Base-by-base conservation (phyloP, 345 rosid genomes). In the Orychophragmus violaceus region DNA sequence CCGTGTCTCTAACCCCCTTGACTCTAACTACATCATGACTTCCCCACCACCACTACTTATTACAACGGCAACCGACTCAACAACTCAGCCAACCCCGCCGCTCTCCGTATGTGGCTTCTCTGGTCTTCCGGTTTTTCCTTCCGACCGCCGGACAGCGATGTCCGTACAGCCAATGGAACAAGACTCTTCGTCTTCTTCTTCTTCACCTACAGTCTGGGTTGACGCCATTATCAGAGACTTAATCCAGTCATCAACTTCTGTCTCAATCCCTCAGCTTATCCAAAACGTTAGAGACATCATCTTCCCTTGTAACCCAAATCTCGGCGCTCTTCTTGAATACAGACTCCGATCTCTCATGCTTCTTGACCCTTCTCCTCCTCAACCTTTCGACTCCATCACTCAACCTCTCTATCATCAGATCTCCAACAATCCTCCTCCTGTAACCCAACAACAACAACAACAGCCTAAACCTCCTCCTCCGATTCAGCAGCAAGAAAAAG, bases 251-350 rank as follows among this genome's bases (percentile, higher is more conserved):
- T 85, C 95, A 48, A 74, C 84, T 52, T 75, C 80, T 10, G 96
- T 90, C 30, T 94, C 99, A n/a, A 83, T 94, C 42, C 93, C 96
- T 75, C 99, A 94, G 74, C 91, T 94, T 62, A 87, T 94, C 62
- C 97, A 94, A 68, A 94, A 90, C 81, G 97, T 94, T 10, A 72
- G 96, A 64, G 99, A 94, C 60, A 94, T 90, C 44, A 88, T 94
- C 63, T 84, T 82, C 76, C 99, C 99, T 70, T 88, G 90, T 65
- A 94, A 94, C 80, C 97, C 99, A 18, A 87, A 81, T 74, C 92
- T 94, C 1, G 97, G 96, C 13, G 78, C 89, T 44, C 85, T 90
- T 28, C 84, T 94, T 4, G 99, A 94, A 78, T 75, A 83, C 74
- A 76, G 95, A 58, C 95, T 94, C 13, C 87, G 90, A 4, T 84